Evolutionary conservation across 306 rosid genomes (phyloP).

Genomic region (Citrullus amarus): DNA sequence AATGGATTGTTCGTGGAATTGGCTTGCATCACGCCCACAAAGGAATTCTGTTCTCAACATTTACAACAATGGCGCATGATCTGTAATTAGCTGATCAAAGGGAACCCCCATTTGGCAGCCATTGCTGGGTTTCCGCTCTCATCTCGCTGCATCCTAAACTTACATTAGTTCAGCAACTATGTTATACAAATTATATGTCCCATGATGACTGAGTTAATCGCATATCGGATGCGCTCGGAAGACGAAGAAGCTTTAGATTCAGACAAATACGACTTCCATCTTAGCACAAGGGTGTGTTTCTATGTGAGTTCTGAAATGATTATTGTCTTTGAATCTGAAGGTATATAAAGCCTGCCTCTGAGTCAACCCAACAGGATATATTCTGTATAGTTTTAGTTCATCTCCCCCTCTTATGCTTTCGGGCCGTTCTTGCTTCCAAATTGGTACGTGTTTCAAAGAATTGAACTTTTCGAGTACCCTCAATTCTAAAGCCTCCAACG

Average conservation of each 20-base stretch:
- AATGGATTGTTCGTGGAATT: background rate
- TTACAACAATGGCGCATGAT: background rate
- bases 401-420: conserved; percentile 58
- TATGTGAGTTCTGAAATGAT: conserved; percentile 42
- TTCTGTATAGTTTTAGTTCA: conserved; percentile 48
- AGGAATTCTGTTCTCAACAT: background rate
- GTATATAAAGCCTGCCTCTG: conserved; percentile 77
- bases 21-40: background rate
- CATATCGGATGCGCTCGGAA: conserved; percentile 2
- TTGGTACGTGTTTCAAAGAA: conserved; percentile 54
- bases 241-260: background rate
- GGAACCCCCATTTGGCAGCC: background rate
- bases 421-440: conserved; percentile 88
- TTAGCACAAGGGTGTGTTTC: conserved; percentile 75
- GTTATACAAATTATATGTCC: background rate
- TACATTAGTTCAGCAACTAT: background rate
- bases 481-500: conserved; percentile 52
- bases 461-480: conserved; percentile 46
- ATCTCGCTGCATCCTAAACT: conserved; percentile 1
- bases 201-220: background rate
- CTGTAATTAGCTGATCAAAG: background rate
- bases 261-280: conserved; percentile 75
- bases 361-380: conserved; percentile 79
- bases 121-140: background rate
- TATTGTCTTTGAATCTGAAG: conserved; percentile 51